These are phyloP conservation scores for Typha latifolia DNA, from an alignment of 176 grass and related monocot genomes.

Conservation along the genomic window DNA sequence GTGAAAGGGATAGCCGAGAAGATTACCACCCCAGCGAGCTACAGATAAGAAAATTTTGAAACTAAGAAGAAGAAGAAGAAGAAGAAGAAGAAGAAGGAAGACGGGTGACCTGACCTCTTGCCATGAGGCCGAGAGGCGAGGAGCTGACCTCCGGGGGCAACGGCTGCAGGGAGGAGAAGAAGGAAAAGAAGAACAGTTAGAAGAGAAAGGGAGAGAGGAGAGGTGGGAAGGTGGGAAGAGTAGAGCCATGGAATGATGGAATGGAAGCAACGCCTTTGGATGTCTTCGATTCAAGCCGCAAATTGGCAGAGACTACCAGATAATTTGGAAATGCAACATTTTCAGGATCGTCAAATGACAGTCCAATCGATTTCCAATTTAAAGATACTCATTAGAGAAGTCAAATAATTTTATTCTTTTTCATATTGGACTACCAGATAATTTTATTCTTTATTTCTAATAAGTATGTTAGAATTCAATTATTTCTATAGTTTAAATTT, in stretches of 20 bases:
- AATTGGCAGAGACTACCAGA: no score
- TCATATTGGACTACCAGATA: no score
- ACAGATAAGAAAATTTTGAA: no score
- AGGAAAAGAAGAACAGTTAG: neutral
- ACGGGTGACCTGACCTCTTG: neutral
- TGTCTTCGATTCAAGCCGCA: neutral
- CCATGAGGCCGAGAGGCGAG: neutral
- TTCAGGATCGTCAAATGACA: no score
- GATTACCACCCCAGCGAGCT: slow-evolving; percentile 76
- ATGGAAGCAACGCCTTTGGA: neutral
- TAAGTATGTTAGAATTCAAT: no score
- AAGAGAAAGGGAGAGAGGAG: neutral
- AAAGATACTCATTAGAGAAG: no score
- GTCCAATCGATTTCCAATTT: no score
- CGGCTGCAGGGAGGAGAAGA: neutral
- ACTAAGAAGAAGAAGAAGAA: neutral
- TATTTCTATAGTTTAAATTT: no score
- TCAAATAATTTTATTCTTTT: no score
- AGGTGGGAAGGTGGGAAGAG: neutral
- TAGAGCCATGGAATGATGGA: neutral
- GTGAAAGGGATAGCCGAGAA: slow-evolving; percentile 91
- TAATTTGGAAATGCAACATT: no score
- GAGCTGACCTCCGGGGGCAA: neutral
- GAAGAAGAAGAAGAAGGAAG: neutral
- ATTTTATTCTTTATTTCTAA: no score